Conservation (phyloP, 768 basidiomycete genomes). For the Hygrocybe punicea region DNA sequence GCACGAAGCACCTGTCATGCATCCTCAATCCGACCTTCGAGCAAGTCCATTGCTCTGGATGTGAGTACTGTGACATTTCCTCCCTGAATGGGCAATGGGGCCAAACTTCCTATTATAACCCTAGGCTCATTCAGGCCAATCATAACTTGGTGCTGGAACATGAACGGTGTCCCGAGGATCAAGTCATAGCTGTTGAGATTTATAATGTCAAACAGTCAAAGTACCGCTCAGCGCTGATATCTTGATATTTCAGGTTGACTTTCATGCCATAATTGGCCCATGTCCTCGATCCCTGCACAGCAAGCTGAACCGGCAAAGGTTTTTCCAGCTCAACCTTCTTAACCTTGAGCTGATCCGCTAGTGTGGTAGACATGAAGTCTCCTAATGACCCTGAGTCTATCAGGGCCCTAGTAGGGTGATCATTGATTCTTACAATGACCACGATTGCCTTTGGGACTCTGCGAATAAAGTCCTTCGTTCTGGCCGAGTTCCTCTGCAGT, state of each 20-base stretch:
- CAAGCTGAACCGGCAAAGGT: constrained; percentile 36
- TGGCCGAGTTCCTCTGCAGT: constrained; percentile 10
- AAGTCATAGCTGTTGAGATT: constrained; percentile 41
- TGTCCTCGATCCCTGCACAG: constrained; percentile 37
- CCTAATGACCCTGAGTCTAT: constrained; percentile 39
- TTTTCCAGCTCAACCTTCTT: constrained; percentile 23
- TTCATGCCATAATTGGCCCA: constrained; percentile 29
- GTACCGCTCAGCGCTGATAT: constrained; percentile 23
- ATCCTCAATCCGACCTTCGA: constrained; percentile 8
- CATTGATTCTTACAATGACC: constrained; percentile 30
- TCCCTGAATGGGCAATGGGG: constrained; percentile 15
- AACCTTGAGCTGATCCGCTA: constrained; percentile 36
- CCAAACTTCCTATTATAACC: constrained; percentile 13
- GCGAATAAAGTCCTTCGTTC: constrained; percentile 8
- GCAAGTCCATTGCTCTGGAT: constrained; percentile 9
- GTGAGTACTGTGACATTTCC: constrained; percentile 9
- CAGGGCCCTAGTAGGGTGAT: constrained; percentile 28
- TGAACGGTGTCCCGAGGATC: constrained; percentile 36
- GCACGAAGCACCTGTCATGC: constrained; percentile 10
- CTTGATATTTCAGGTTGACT: constrained; percentile 32
- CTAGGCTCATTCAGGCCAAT: constrained; percentile 26
- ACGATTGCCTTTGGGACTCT: constrained; percentile 30
- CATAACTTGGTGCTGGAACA: constrained; percentile 30
- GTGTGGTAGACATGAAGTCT: constrained; percentile 36
- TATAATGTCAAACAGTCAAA: constrained; percentile 40